Conservation (phyloP, 768 basidiomycete species). For the Omphalotus guepiniiformis region DNA sequence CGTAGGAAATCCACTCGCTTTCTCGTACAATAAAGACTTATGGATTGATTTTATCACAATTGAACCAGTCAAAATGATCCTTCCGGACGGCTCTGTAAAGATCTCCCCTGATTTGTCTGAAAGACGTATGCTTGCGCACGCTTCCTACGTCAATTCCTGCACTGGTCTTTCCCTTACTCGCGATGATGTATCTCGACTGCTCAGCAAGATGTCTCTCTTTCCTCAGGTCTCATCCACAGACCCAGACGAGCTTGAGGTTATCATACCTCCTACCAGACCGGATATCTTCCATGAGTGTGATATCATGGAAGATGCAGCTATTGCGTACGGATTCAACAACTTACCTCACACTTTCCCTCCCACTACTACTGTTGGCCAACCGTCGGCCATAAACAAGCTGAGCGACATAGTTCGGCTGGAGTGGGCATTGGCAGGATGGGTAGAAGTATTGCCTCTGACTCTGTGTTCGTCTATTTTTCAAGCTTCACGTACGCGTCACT, state of each 20-base stretch:
- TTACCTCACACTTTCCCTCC: conserved; percentile 87
- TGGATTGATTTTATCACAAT: conserved; percentile 50
- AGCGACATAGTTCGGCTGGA: conserved; percentile 85
- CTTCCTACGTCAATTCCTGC: conserved; percentile 94
- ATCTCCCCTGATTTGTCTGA: conserved; percentile 82
- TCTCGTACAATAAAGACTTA: background rate
- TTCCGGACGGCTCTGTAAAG: conserved; percentile 68
- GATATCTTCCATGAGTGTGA: conserved; percentile 99
- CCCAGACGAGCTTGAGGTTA: conserved; percentile 67
- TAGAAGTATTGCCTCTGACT: conserved; percentile 91
- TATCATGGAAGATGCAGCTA: conserved; percentile 96
- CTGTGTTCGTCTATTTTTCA: conserved; percentile 52
- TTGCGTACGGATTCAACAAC: conserved; percentile 98
- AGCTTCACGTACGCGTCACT: background rate
- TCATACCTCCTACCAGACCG: conserved; percentile 91
- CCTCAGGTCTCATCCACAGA: conserved; percentile 49
- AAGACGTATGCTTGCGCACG: conserved; percentile 65
- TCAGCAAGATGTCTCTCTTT: conserved; percentile 80
- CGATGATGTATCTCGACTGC: conserved; percentile 61
- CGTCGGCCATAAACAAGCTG: conserved; percentile 83
- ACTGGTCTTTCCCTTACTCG: conserved; percentile 76
- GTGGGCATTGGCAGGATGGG: conserved; percentile 95
- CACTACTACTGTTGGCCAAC: conserved; percentile 93
- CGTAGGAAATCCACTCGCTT: conserved; percentile 54
- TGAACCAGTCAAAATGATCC: conserved; percentile 85